Conservation (phyloP, 2,329 filamentous ascomycete genomes). For the Emericellopsis cladophorae region DNA sequence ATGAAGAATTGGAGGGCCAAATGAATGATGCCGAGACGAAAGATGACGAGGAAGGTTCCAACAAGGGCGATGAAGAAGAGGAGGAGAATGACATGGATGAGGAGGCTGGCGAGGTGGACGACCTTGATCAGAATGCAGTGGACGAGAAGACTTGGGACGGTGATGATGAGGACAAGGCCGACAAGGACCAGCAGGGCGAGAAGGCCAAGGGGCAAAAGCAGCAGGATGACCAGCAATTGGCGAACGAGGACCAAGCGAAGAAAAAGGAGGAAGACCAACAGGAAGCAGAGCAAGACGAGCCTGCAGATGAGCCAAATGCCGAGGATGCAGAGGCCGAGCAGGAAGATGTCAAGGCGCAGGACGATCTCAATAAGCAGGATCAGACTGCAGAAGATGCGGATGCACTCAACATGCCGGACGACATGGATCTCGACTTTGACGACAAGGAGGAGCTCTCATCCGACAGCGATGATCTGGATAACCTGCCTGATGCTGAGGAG, state of each 20-base stretch:
- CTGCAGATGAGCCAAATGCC: constrained; percentile 28
- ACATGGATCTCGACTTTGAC: constrained; percentile 75
- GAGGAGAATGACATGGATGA: constrained; percentile 73
- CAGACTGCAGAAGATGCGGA: constrained; percentile 74
- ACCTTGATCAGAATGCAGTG: constrained; percentile 76
- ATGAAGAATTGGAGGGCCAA: constrained; percentile 83
- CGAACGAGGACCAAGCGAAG: constrained; percentile 44
- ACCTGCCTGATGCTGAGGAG: constrained; percentile 41
- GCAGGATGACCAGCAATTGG: constrained; percentile 48
- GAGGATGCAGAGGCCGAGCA: constrained; percentile 50
- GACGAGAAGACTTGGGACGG: constrained; percentile 99
- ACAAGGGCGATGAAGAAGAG: constrained; percentile 50
- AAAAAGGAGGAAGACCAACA: constrained; percentile 30
- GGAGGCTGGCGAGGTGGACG: constrained; percentile 81
- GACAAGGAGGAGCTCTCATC: constrained; percentile 46
- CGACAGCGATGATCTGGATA: constrained; percentile 44
- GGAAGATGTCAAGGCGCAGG: constrained; percentile 40
- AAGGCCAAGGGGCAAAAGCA: constrained; percentile 58
- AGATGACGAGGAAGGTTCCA: constrained; percentile 47
- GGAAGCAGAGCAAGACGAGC: constrained; percentile 31
- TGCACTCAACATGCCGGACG: constrained; percentile 71
- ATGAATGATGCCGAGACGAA: constrained; percentile 52
- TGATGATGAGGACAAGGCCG: constrained; percentile 62
- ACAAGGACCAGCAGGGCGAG: constrained; percentile 71
- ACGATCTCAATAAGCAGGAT: constrained; percentile 49